Evolutionary conservation across 1,139 yeast genomes (phyloP), one percentile per base, ranked within the genome.

Genomic region (Magnusiomyces tetraspermus): DNA sequence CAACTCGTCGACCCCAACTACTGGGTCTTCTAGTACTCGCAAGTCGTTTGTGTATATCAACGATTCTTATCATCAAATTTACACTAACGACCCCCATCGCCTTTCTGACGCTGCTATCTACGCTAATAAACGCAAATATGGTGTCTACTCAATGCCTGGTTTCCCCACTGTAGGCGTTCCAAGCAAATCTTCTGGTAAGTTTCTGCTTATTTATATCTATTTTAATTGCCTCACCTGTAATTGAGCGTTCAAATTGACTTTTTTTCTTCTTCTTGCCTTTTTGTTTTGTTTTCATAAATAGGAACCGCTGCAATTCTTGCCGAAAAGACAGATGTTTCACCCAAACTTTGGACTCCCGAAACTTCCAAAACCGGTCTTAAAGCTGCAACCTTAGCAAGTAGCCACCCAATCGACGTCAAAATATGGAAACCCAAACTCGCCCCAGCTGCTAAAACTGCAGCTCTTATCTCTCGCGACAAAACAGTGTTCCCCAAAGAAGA

Each of bases 91-190:
- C n/a, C 53, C 50, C 26, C 52, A 52, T 21, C 49, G 48, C n/a
- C 54, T 55, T 19, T 55, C 57, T 13, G 53, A 51, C 6, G 52
- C 57, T 6, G 95, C 95, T 2, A 68, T 82, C 53, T 87, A 86
- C 70, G 83, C 82, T 60, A 90, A 88, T 58, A 83, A 83, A 63
- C 70, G 83, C 65, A 85, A 79, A 63, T 84, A 83, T 63, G 96
- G 96, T 42, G 75, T 82, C 51, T 87, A 76, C 69, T 76, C 78
- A 59, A 75, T 80, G 53, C 96, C 96, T 1, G 82, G 86, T 13
- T 75, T 73, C 51, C 79, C 82, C 4, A 70, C 77, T 17, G 76
- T 85, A 2, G 96, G 97, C n/a, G 92, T 86, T 53, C 77, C 70
- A 36, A 61, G 59, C 28, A 50, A 57, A 26, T 62, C 67, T 30